These are phyloP conservation scores for Ophiostoma sp. DNA, from an alignment of 2,329 filamentous ascomycete genomes.

Conservation along the genomic window DNA sequence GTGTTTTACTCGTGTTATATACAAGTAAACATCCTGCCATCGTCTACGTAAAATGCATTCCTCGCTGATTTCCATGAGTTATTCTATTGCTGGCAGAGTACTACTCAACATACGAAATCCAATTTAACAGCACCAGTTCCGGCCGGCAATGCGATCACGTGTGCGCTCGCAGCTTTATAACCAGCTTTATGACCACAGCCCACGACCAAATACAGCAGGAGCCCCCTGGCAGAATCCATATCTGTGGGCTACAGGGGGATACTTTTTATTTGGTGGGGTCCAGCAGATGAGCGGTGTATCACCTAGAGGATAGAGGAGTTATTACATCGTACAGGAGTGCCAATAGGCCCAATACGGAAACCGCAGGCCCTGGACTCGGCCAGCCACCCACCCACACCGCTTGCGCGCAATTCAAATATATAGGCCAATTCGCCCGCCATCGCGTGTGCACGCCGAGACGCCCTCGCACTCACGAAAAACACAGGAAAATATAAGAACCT, in stretches of 20 bases:
- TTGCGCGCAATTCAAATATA: background rate
- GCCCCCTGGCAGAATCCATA: background rate
- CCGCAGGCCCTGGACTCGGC: background rate
- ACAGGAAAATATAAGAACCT: no score
- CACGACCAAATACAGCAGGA: background rate
- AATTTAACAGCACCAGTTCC: background rate
- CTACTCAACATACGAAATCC: background rate
- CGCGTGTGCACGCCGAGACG: background rate
- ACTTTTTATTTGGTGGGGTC: slow-evolving; percentile 5
- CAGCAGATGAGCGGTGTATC: slow-evolving; percentile 10
- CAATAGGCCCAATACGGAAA: background rate
- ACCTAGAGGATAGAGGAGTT: background rate
- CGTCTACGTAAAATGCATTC: background rate
- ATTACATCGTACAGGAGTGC: background rate
- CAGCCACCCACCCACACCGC: slow-evolving; percentile 7
- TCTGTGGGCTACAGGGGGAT: slow-evolving; percentile 9
- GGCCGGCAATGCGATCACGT: background rate
- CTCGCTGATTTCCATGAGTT: background rate
- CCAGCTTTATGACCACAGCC: background rate
- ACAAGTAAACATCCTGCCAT: background rate
- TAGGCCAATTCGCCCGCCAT: slow-evolving; percentile 7
- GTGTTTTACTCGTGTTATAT: background rate
- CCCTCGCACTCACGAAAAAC: no score
- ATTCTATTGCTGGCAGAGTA: background rate
- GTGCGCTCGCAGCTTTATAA: background rate